Conservation (phyloP, 257 asterid species). For the Nicotiana tomentosiformis region DNA sequence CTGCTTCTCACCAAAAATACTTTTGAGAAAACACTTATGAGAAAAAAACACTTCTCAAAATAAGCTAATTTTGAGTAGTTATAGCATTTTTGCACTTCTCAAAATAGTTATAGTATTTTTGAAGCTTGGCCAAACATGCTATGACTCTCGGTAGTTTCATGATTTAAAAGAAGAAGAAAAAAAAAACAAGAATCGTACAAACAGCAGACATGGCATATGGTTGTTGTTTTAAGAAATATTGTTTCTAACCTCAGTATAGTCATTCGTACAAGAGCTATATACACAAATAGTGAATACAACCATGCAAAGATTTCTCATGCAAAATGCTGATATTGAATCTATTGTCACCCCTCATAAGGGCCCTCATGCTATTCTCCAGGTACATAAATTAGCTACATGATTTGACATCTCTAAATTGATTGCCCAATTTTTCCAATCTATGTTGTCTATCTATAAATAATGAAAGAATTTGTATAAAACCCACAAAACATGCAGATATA, state of each 20-base stretch:
- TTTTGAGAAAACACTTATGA: too few relatives aligned
- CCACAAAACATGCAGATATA: background rate
- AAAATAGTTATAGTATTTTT: too few relatives aligned
- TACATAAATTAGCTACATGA: background rate
- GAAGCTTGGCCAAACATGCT: too few relatives aligned
- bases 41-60: too few relatives aligned
- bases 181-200: background rate
- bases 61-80: too few relatives aligned
- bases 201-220: background rate
- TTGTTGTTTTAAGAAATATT: background rate
- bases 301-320: conserved; percentile 7
- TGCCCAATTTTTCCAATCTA: background rate
- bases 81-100: too few relatives aligned
- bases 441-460: conserved; percentile 6
- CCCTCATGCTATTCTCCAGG: background rate
- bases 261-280: background rate
- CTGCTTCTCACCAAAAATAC: too few relatives aligned
- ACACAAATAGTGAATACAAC: background rate
- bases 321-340: background rate
- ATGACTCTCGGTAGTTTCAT: too few relatives aligned
- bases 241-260: background rate
- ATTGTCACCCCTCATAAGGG: background rate
- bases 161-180: too few relatives aligned
- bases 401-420: background rate
- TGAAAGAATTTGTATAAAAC: background rate